Conservation (phyloP, 2,329 filamentous ascomycete species). For the Penicillium crustosum region DNA sequence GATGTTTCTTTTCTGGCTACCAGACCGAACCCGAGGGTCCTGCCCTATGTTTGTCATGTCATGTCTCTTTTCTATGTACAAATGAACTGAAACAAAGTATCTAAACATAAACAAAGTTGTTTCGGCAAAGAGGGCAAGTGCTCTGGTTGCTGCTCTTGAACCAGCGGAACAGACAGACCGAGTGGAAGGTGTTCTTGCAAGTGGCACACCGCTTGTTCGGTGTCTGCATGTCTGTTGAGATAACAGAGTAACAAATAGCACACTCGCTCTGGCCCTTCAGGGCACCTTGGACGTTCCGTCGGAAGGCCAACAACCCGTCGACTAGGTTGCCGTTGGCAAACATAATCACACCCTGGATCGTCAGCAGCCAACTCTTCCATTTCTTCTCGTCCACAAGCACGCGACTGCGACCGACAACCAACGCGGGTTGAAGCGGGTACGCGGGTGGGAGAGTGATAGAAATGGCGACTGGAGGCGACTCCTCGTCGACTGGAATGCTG, state of each 20-base stretch:
- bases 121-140: slow-evolving; percentile 89
- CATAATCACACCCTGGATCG: slow-evolving; percentile 86
- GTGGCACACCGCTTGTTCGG: slow-evolving; percentile 90
- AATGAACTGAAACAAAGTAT: not conserved
- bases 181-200: slow-evolving; percentile 92
- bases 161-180: slow-evolving; percentile 90
- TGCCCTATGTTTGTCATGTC: slow-evolving; percentile 3
- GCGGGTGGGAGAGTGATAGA: slow-evolving; percentile 75
- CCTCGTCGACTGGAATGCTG: slow-evolving; percentile 84
- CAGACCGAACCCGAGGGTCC: not conserved
- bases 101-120: slow-evolving; percentile 68
- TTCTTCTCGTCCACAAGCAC: slow-evolving; percentile 88
- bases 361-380: slow-evolving; percentile 88
- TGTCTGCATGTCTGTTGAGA: slow-evolving; percentile 82
- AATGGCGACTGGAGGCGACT: slow-evolving; percentile 76
- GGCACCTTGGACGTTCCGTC: slow-evolving; percentile 80
- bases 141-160: slow-evolving; percentile 91
- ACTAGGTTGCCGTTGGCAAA: slow-evolving; percentile 87
- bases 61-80: slow-evolving; percentile 20
- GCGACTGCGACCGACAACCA: slow-evolving; percentile 73
- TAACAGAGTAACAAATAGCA: slow-evolving; percentile 94
- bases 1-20: not conserved
- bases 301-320: slow-evolving; percentile 82
- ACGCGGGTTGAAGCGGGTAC: slow-evolving; percentile 78
- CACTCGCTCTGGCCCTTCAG: slow-evolving; percentile 94